Conservation (phyloP, 108 stramenopile species). For the Cyclotella baltica region DNA sequence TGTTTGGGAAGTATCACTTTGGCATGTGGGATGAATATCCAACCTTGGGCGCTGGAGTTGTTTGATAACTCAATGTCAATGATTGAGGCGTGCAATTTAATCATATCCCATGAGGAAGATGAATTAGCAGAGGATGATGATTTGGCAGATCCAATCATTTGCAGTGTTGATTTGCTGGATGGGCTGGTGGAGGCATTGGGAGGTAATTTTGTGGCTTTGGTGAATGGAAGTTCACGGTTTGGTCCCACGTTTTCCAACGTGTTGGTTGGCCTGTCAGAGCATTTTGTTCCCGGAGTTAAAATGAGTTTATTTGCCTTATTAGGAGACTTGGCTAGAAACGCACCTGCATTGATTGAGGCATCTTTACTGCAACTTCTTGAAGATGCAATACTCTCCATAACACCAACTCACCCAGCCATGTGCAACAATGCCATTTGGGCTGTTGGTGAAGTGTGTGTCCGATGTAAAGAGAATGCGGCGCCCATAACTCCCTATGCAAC, state of each 20-base stretch:
- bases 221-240: slow-evolving; percentile 76
- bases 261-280: slow-evolving; percentile 64
- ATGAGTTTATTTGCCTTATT: slow-evolving; percentile 92
- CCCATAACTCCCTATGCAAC: slow-evolving; percentile 68
- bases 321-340: slow-evolving; percentile 88
- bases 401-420: slow-evolving; percentile 66
- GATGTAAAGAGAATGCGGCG: slow-evolving; percentile 72
- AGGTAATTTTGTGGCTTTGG: slow-evolving; percentile 73
- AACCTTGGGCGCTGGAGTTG: slow-evolving; percentile 84
- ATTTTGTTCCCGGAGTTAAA: slow-evolving; percentile 75
- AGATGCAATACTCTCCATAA: slow-evolving; percentile 71
- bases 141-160: slow-evolving; percentile 92
- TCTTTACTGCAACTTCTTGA: slow-evolving; percentile 67
- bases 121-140: slow-evolving; percentile 64
- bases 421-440: slow-evolving; percentile 96
- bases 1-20: slow-evolving; percentile 80
- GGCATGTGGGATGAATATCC: slow-evolving; percentile 81
- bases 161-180: slow-evolving; percentile 90
- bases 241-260: slow-evolving; percentile 69
- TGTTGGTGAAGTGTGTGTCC: slow-evolving; percentile 89
- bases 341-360: slow-evolving; percentile 78
- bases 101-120: slow-evolving; percentile 64
- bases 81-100: slow-evolving; percentile 77
- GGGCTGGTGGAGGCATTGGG: slow-evolving; percentile 91
- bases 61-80: slow-evolving; percentile 84